Percentiles rank a stretch among this genome's conserved stretches.
Evolutionary conservation across 306 rosid genomes (phyloP).

Genomic region (Malus orientalis): DNA sequence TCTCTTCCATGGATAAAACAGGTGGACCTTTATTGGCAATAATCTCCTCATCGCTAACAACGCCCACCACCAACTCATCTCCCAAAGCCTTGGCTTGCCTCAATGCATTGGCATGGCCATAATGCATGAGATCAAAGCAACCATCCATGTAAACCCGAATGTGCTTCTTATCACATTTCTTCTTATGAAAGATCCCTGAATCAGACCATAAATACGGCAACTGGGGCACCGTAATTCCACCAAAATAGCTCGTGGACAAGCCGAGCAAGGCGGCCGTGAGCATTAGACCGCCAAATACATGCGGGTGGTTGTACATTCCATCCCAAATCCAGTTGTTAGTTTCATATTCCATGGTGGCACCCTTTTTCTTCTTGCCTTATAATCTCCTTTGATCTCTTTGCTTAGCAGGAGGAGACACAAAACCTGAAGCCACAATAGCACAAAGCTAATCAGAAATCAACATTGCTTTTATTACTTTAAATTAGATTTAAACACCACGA

Average conservation of each 20-base stretch:
- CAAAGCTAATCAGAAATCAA: not conserved
- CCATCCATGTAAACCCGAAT: slow-evolving; percentile 98
- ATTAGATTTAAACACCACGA: not conserved
- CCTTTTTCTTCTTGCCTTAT: slow-evolving; percentile 1
- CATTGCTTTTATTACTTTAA: not conserved
- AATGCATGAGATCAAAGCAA: slow-evolving; percentile 98
- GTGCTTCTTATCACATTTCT: slow-evolving; percentile 62
- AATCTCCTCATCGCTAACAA: slow-evolving; percentile 92
- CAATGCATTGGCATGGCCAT: slow-evolving; percentile 96
- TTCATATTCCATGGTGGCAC: slow-evolving; percentile 65
- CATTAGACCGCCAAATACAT: slow-evolving; percentile 89
- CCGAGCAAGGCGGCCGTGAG: slow-evolving; percentile 96
- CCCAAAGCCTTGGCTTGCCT: slow-evolving; percentile 97
- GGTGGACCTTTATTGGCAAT: slow-evolving; percentile 90
- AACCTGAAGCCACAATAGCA: slow-evolving; percentile 17
- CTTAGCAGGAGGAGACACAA: slow-evolving; percentile 64
- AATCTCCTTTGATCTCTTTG: slow-evolving; percentile 9
- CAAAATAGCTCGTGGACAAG: slow-evolving; percentile 76
- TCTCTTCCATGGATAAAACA: slow-evolving; percentile 83
- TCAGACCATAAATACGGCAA: slow-evolving; percentile 57
- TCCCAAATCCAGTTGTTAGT: slow-evolving; percentile 85
- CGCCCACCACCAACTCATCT: slow-evolving; percentile 89
- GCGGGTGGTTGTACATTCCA: slow-evolving; percentile 72
- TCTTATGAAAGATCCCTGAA: slow-evolving; percentile 62
- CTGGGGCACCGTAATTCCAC: slow-evolving; percentile 68